Conservation (phyloP, 1,284 basidiomycete species). For the Coniferiporia weirii region DNA sequence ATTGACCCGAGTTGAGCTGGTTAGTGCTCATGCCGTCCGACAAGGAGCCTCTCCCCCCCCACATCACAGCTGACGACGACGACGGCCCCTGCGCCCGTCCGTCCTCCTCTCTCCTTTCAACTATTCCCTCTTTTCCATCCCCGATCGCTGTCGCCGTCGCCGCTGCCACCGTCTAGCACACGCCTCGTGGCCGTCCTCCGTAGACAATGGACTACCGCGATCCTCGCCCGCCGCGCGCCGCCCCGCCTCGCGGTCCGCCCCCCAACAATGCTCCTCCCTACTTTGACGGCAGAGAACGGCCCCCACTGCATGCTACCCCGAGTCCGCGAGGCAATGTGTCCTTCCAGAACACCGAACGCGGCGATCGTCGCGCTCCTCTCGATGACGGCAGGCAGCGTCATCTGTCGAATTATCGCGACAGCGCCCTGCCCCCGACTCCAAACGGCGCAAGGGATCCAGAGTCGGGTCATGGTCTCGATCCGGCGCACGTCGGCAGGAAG, state of each 20-base stretch:
- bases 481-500: constrained; percentile 63
- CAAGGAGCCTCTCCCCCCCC: not conserved
- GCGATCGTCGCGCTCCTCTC: constrained; percentile 53
- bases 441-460: constrained; percentile 41
- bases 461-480: constrained; percentile 25
- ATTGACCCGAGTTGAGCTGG: not conserved
- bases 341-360: constrained; percentile 62
- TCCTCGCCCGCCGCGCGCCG: constrained; percentile 36
- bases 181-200: constrained; percentile 9
- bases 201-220: constrained; percentile 30
- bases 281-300: constrained; percentile 22
- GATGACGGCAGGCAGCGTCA: constrained; percentile 46
- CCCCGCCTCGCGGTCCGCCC: constrained; percentile 30
- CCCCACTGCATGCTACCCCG: constrained; percentile 27
- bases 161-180: not conserved
- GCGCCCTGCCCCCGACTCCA: constrained; percentile 36
- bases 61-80: not conserved
- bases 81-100: not conserved
- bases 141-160: not conserved
- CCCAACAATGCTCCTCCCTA: constrained; percentile 28
- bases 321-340: constrained; percentile 47
- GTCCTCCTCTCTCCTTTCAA: not conserved
- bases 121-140: not conserved
- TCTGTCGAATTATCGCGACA: constrained; percentile 51
- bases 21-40: not conserved